Evolutionary conservation across 2,329 filamentous ascomycete genomes (phyloP).

Genomic region (Microdochium nivale): DNA sequence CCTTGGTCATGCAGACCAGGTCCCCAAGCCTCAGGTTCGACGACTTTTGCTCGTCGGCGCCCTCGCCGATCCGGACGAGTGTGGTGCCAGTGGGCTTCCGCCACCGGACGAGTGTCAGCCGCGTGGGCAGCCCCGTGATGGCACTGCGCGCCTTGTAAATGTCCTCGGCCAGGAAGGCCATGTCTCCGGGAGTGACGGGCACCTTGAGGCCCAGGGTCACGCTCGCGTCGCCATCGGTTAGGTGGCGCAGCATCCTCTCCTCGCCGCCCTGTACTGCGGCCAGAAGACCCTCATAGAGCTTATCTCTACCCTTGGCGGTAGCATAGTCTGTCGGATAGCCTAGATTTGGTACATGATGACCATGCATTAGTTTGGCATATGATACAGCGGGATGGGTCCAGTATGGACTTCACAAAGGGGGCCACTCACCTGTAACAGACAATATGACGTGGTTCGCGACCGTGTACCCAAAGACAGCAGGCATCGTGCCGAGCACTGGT

Average conservation of each 20-base stretch:
- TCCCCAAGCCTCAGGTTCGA: conserved; percentile 44
- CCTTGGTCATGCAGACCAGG: conserved; percentile 25
- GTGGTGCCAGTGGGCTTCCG: conserved; percentile 54
- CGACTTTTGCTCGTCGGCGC: conserved; percentile 66
- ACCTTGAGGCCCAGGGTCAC: conserved; percentile 66
- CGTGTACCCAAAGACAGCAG: conserved; percentile 87
- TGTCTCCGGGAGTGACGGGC: conserved; percentile 69
- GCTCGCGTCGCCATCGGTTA: conserved; percentile 33
- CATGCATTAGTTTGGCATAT: background rate
- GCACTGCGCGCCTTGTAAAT: conserved; percentile 77
- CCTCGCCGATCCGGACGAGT: conserved; percentile 50
- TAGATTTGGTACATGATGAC: conserved; percentile 16
- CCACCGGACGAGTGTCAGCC: conserved; percentile 78
- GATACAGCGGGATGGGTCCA: background rate
- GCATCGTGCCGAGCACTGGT: conserved; percentile 93
- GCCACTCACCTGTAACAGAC: conserved; percentile 45
- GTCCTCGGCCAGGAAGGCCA: conserved; percentile 85
- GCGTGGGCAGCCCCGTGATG: conserved; percentile 71
- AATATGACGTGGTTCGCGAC: conserved; percentile 91
- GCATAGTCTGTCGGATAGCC: conserved; percentile 84
- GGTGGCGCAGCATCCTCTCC: conserved; percentile 59
- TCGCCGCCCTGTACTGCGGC: conserved; percentile 68
- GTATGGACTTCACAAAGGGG: background rate
- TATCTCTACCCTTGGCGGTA: conserved; percentile 73
- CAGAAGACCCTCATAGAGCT: conserved; percentile 83